phyloP scores from a whole-genome alignment of 192 early-diverging fungal genomes.

The Allomyces macrogynus region DNA sequence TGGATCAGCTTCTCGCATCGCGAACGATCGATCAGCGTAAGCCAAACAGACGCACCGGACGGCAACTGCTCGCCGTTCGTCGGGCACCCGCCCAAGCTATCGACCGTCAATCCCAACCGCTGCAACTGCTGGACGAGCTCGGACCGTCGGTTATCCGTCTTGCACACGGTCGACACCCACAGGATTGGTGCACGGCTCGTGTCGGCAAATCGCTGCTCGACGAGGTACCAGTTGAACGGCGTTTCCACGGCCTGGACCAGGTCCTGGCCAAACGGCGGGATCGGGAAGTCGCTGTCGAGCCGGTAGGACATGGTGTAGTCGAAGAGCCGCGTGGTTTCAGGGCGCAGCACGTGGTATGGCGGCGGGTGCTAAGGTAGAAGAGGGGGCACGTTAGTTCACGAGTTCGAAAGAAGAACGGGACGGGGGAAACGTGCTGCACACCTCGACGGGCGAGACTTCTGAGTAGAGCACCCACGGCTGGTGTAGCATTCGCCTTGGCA shows the following conservation, averaged over 20 bases:
- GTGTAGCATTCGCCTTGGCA: neutral
- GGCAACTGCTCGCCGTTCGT: neutral
- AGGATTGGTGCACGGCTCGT: neutral
- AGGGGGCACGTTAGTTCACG: too few relatives aligned
- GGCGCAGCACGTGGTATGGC: neutral
- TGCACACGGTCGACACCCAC: neutral
- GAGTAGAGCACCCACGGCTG: constrained; percentile 1
- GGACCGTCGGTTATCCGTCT: neutral
- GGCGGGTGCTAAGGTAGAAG: neutral
- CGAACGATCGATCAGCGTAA: neutral
- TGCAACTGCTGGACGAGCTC: neutral
- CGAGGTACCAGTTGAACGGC: neutral
- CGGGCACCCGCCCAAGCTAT: neutral
- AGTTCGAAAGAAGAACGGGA: too few relatives aligned
- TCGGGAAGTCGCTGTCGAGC: neutral
- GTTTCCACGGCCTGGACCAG: neutral
- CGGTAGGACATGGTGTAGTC: neutral
- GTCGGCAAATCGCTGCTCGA: neutral
- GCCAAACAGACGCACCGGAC: neutral
- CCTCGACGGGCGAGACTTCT: neutral
- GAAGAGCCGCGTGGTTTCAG: neutral
- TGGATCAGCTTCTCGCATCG: too few relatives aligned
- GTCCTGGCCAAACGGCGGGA: neutral
- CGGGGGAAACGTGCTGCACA: neutral
- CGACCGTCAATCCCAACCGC: neutral